Conservation (phyloP, 2,329 filamentous ascomycete species). For the Fusarium sambucinum region DNA sequence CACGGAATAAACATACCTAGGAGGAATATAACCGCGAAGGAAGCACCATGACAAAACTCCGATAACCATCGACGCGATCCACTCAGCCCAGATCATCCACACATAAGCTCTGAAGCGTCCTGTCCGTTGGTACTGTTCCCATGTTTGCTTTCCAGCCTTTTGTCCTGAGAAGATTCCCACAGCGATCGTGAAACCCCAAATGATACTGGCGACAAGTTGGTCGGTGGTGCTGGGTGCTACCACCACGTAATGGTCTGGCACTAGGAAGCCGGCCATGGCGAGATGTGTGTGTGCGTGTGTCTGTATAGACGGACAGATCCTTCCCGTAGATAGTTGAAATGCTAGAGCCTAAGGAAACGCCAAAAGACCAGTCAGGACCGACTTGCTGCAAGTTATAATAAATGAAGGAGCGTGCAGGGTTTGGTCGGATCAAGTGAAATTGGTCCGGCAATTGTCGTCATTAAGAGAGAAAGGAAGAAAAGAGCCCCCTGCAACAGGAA, state of each 20-base stretch:
- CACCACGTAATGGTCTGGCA: constrained; percentile 35
- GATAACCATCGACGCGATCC: constrained; percentile 36
- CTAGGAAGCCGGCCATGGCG: constrained; percentile 28
- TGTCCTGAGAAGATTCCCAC: constrained; percentile 35
- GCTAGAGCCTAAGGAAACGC: not conserved
- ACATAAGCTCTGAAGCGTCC: constrained; percentile 33
- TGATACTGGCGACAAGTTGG: constrained; percentile 43
- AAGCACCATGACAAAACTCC: constrained; percentile 41
- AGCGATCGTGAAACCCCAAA: constrained; percentile 45
- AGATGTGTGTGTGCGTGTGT: no score
- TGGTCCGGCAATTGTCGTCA: constrained; percentile 1
- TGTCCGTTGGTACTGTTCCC: constrained; percentile 32
- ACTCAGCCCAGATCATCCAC: constrained; percentile 44
- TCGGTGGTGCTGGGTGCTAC: constrained; percentile 32
- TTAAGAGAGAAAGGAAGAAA: constrained; percentile 2
- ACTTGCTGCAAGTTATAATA: not conserved
- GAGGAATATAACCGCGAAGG: constrained; percentile 32
- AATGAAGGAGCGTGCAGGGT: not conserved
- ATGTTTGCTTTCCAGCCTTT: constrained; percentile 42
- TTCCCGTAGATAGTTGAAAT: not conserved
- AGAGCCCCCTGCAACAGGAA: not conserved
- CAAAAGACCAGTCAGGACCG: not conserved
- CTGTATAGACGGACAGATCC: not conserved
- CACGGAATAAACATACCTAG: constrained; percentile 24
- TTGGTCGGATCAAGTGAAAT: not conserved